Evolutionary conservation across 2,329 filamentous ascomycete genomes (phyloP), one percentile per base, ranked within the genome.

Genomic region (Parastagonospora avenae): DNA sequence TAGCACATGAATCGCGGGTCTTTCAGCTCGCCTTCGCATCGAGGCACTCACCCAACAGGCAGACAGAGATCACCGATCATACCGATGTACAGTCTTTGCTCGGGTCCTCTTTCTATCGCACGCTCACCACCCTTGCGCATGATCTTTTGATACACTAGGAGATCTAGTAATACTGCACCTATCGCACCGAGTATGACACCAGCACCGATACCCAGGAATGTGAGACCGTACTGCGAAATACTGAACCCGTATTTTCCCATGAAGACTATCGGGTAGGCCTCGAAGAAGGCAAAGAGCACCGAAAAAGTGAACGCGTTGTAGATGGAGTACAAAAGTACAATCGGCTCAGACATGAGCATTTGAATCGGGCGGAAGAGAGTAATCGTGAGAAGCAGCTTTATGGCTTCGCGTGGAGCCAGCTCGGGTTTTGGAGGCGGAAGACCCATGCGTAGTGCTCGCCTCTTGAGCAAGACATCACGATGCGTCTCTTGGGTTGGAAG

Each of bases 281-380:
- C 63, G 35, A 70, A 65, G 48, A 64, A 68, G 15, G 56, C 49
- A 33, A 61, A 69, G 4, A 70, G 48, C 4, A 70, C 30, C 8
- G 52, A 48, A 39, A 68, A 70, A 8, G 52, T 59, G 49, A 68
- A 70, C 0, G 60, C 63, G 4, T 28, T 56, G 41, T 69, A 69
- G 1, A 59, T 19, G 8, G 49, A 56, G 36, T 62, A 51, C 1
- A 49, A 51, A 0, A 39, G 35, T 4, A 68, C 60, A 14, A 69
- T 69, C 1, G 66, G 66, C 35, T 70, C 66, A 6, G 58, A 55
- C 24, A 64, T 36, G 0, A 69, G 54, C 66, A 52, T 78, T 74
- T 77, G 76, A 0, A 84, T 12, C 0, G 83, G 83, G 3, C 82
- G 74, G 9, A 40, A 29, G n/a, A 50, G 29, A 8, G 41, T 45